Base-by-base conservation (phyloP, 108 stramenopile species). In the Chaetoceros tenuissimus region DNA sequence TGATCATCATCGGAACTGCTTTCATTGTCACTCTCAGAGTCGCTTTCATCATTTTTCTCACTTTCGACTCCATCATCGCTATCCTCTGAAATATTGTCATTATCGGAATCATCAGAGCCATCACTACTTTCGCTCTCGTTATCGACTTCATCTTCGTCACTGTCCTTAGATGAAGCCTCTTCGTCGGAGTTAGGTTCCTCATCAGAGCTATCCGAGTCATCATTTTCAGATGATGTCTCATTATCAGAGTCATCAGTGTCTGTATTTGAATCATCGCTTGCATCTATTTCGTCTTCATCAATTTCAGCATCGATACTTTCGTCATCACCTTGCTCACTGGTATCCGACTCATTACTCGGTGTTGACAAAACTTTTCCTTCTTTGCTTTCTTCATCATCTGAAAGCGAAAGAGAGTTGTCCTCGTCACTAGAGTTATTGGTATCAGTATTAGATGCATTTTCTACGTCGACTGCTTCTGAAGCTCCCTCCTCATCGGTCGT, bases 231-330 rank as follows among this genome's bases (percentile, higher is more conserved):
- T 10, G 34, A 40, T 10, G 34, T 13, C 13, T 40, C 34, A 10
- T 10, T 40, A 13, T 40, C 13, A 40, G 34, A 40, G 13, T 40
- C 34, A 40, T 40, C 13, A 40, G 34, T 10, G 13, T 40, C 34
- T 40, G 43, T 44, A 44, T 44, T 44, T 44, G 43, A 13, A 44
- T 50, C 49, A 17, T 40, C 13, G 34, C 34, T 13, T 40, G 13
- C 34, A 13, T 40, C 13, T 40, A 13, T 10, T 40, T 40, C 34
- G 34, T 40, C 5, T 40, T 5, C 49, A 21, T 13, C 49, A 24
- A 13, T 24, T 50, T 50, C 49, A 50, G 5, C 49, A 50, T 50
- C 49, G 22, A 13, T 24, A 50, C 49, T 21, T 50, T 50, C 49
- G 20, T 50, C 49, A 8, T 50, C 49, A 17, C 17, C n/a, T n/a